Conservation (phyloP, 768 basidiomycete species). For the Agrocybe chaxingu region DNA sequence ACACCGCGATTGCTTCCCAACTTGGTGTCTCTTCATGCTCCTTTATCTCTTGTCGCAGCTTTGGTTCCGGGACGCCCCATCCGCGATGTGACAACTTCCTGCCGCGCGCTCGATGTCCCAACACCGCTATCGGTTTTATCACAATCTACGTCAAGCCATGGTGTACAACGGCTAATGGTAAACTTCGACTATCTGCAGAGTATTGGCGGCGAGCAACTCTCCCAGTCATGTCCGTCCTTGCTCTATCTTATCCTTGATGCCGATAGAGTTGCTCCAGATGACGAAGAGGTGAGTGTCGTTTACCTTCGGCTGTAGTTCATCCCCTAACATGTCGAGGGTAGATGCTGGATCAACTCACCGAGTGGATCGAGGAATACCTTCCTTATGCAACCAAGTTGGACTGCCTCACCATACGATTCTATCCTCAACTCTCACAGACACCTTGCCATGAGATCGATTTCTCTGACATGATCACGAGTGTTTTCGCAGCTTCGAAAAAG, state of each 20-base stretch:
- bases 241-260: conserved; percentile 16
- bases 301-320: not conserved
- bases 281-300: conserved; percentile 12
- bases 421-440: conserved; percentile 13
- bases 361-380: conserved; percentile 21
- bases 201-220: conserved; percentile 12
- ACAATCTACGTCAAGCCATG: conserved; percentile 11
- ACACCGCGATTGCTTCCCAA: conserved; percentile 9
- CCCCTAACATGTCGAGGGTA: not conserved
- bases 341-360: conserved; percentile 19
- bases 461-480: conserved; percentile 22
- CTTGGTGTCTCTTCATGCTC: conserved; percentile 15
- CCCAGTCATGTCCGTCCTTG: conserved; percentile 12
- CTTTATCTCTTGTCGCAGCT: conserved; percentile 16
- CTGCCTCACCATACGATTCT: conserved; percentile 19
- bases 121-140: conserved; percentile 16
- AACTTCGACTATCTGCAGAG: conserved; percentile 15
- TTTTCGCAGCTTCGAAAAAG: conserved; percentile 16
- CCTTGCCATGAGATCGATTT: conserved; percentile 22
- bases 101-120: not conserved
- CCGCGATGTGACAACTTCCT: conserved; percentile 11
- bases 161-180: conserved; percentile 17
- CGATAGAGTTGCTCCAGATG: conserved; percentile 17
- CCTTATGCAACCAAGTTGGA: conserved; percentile 12
- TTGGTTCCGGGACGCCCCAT: conserved; percentile 20